Percentiles rank a stretch among this genome's conserved stretches.
These are phyloP conservation scores for Phytophthora lateralis DNA, from an alignment of 352 stramenopile species.

Conservation along the genomic window DNA sequence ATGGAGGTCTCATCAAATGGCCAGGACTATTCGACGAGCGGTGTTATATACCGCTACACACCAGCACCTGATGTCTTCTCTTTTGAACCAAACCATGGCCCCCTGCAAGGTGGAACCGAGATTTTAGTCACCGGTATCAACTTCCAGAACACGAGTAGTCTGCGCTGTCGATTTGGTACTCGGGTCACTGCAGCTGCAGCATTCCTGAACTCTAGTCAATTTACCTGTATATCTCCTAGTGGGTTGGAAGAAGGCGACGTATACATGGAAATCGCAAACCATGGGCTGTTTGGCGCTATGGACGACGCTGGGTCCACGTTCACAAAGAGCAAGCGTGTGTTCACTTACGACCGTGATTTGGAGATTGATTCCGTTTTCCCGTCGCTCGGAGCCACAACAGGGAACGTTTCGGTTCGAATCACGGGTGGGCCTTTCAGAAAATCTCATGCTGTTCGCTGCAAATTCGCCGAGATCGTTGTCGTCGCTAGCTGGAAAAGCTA, in stretches of 20 bases:
- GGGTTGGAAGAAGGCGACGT: slow-evolving; percentile 37
- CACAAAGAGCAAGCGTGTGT: slow-evolving; percentile 50
- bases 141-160: slow-evolving; percentile 69
- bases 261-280: slow-evolving; percentile 76
- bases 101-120: slow-evolving; percentile 80
- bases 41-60: slow-evolving; percentile 70
- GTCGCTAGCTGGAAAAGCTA: slow-evolving; percentile 63
- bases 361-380: slow-evolving; percentile 79
- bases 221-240: slow-evolving; percentile 78
- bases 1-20: slow-evolving; percentile 91
- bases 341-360: slow-evolving; percentile 84
- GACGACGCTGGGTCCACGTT: slow-evolving; percentile 34
- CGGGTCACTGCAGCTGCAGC: slow-evolving; percentile 44
- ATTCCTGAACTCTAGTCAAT: slow-evolving; percentile 66
- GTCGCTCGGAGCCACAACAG: slow-evolving; percentile 64
- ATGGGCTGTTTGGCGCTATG: slow-evolving; percentile 37
- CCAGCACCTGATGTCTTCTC: slow-evolving; percentile 59
- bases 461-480: slow-evolving; percentile 84
- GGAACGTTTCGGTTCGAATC: slow-evolving; percentile 91
- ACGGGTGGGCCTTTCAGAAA: slow-evolving; percentile 82
- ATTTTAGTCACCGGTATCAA: slow-evolving; percentile 77
- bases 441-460: slow-evolving; percentile 78
- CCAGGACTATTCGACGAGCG: slow-evolving; percentile 69
- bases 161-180: slow-evolving; percentile 76
- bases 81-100: slow-evolving; percentile 77